phyloP scores from a whole-genome alignment of 495 filamentous ascomycete genomes.

The Stereocaulon alpinum region DNA sequence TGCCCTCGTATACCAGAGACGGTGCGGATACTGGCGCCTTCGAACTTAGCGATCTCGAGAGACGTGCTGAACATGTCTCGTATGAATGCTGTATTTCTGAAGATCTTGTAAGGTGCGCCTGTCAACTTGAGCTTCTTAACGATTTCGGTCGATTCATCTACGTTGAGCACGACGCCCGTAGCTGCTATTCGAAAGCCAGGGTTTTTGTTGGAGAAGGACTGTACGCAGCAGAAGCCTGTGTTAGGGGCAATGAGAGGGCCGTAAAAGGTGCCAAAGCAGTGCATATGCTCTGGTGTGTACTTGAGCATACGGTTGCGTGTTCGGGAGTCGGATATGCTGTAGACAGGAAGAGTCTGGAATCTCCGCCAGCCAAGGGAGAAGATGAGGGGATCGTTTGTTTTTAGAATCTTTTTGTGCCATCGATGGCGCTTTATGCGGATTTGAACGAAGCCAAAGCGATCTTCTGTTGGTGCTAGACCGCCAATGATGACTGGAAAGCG shows the following conservation, averaged over 20 bases:
- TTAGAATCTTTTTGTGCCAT: constrained; percentile 98
- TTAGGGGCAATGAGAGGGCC: constrained; percentile 91
- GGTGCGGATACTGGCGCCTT: constrained; percentile 88
- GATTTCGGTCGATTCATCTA: constrained; percentile 89
- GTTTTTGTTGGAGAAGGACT: constrained; percentile 77
- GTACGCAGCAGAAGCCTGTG: constrained; percentile 88
- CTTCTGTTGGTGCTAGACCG: constrained; percentile 81
- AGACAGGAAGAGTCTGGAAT: constrained; percentile 86
- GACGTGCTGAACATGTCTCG: constrained; percentile 93
- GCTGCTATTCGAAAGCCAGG: constrained; percentile 91
- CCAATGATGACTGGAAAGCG: constrained; percentile 80
- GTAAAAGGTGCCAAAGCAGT: constrained; percentile 92
- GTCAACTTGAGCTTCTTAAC: constrained; percentile 98
- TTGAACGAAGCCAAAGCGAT: constrained; percentile 90
- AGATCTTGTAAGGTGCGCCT: constrained; percentile 89
- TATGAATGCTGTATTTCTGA: constrained; percentile 98
- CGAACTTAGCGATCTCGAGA: constrained; percentile 94
- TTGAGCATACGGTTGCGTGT: constrained; percentile 96
- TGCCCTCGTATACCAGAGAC: constrained; percentile 93
- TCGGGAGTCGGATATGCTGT: constrained; percentile 86
- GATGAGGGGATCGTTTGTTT: constrained; percentile 93
- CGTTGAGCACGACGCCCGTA: constrained; percentile 82
- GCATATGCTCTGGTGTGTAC: constrained; percentile 96
- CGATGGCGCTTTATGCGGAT: constrained; percentile 91
- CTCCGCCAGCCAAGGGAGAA: constrained; percentile 96